These are phyloP conservation scores for Paecilomyces sp. DNA, from an alignment of 2,329 filamentous ascomycete genomes.

Conservation along the genomic window DNA sequence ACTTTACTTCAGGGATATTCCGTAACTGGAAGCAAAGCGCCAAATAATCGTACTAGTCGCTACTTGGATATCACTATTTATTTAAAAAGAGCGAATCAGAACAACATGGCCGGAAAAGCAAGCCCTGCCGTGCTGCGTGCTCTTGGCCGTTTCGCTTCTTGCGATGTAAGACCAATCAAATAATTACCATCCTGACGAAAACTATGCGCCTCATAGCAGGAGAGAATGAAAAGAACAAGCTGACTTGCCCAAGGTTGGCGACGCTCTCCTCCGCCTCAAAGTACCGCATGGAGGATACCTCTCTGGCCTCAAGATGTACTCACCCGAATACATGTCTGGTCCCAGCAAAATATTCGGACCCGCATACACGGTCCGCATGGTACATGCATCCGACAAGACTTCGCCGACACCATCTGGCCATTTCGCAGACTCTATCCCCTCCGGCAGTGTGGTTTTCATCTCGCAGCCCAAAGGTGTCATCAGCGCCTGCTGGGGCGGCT, in stretches of 20 bases:
- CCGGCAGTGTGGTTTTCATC: slow-evolving; percentile 29
- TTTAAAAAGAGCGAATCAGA: background rate
- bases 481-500: slow-evolving; percentile 31
- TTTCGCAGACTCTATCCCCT: slow-evolving; percentile 28
- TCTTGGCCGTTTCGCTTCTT: background rate
- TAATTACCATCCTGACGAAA: background rate
- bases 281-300: slow-evolving; percentile 27
- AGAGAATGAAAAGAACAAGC: background rate
- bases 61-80: too few species aligned
- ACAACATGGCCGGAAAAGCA: background rate
- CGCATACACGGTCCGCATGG: slow-evolving; percentile 26
- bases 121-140: background rate
- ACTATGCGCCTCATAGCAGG: too few species aligned
- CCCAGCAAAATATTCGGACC: slow-evolving; percentile 20
- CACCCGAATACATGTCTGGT: slow-evolving; percentile 12
- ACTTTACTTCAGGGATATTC: background rate
- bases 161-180: background rate
- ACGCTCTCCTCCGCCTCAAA: slow-evolving; percentile 28
- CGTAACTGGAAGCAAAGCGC: background rate
- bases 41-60: too few species aligned
- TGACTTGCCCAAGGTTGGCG: slow-evolving; percentile 19
- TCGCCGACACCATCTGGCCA: slow-evolving; percentile 23
- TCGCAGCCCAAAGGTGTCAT: slow-evolving; percentile 26
- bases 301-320: slow-evolving; percentile 24
- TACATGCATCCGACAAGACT: slow-evolving; percentile 21